Base-by-base conservation (phyloP, 2,329 filamentous ascomycete species). In the Exserohilum rostratum region DNA sequence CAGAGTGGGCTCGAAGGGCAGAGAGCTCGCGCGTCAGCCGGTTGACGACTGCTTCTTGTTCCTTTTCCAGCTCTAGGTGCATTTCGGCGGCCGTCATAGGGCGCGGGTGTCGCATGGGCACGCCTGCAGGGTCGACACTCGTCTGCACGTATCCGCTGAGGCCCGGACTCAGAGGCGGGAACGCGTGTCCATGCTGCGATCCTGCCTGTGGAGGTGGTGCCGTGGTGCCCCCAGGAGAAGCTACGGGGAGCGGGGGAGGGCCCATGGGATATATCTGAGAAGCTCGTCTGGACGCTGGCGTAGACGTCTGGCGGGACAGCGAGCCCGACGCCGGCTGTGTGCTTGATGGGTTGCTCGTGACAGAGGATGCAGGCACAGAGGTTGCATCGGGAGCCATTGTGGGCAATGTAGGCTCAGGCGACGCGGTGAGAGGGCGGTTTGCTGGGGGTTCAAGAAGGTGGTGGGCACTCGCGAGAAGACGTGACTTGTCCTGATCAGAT, bases 31-130 rank as follows among this genome's bases (percentile, higher is more conserved):
- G 89, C 0, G 91, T 96, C 29, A 98, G 83, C 30, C 93, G 91
- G 78, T 98, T 98, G 57, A 97, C 93, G 67, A 97, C 89, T 31
- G 92, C 90, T 76, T 98, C 93, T 68, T 98, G 93, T 72, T 98
- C 93, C 76, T 96, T 95, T 77, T 98, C 93, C 22, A 97, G 82
- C 78, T 96, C 87, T 55, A 90, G 82, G 75, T 97, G 92, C 57
- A 98, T 82, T 74, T 98, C 93, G 3, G 91, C 90, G 1, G 91
- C 88, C 0, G 93, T 97, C 73, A 97, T 79, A 3, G 93, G 93
- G 31, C 91, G 85, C 5, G 93, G 93, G 73, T 96, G 93, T 59
- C 93, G 86, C 66, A 96, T 78, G 3, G 93, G 93, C 11, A 79
- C 66, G 0, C 89, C 90, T 51, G 86, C 45, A 13, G 68, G 58